Evolutionary conservation across 441 rosid genomes (phyloP).

Genomic region (Gossypium aridum): DNA sequence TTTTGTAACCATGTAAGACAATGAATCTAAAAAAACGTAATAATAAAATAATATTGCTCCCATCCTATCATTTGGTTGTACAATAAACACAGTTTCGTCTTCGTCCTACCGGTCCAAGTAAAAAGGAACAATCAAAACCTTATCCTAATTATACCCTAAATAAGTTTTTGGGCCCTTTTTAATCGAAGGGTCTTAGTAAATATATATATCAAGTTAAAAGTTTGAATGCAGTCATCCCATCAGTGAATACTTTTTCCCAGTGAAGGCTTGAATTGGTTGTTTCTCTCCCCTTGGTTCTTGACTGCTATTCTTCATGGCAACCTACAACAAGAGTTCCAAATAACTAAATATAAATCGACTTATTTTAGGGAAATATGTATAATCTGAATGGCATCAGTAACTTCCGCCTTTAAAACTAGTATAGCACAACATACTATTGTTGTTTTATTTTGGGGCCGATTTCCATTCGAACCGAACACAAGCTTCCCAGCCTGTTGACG

Average conservation of each 20-base stretch:
- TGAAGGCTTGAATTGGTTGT: conserved; percentile 43
- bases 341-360: background rate
- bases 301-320: conserved; percentile 21
- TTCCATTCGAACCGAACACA: conserved; percentile 43
- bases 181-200: background rate
- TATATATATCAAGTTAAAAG: background rate
- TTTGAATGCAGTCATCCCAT: conserved; percentile 19
- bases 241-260: conserved; percentile 53
- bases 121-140: background rate
- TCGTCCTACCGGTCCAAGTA: background rate
- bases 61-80: background rate
- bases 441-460: conserved; percentile 20
- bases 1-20: background rate
- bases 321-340: conserved; percentile 18
- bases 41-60: background rate
- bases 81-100: background rate
- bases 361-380: background rate
- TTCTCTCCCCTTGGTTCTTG: conserved; percentile 27
- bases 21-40: background rate
- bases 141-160: background rate
- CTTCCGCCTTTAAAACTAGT: background rate
- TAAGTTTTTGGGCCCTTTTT: too few species aligned
- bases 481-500: conserved; percentile 34
- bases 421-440: conserved; percentile 25
- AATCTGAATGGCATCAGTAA: background rate